phyloP scores from a whole-genome alignment of 345 rosid species.

The Pistacia atlantica region DNA sequence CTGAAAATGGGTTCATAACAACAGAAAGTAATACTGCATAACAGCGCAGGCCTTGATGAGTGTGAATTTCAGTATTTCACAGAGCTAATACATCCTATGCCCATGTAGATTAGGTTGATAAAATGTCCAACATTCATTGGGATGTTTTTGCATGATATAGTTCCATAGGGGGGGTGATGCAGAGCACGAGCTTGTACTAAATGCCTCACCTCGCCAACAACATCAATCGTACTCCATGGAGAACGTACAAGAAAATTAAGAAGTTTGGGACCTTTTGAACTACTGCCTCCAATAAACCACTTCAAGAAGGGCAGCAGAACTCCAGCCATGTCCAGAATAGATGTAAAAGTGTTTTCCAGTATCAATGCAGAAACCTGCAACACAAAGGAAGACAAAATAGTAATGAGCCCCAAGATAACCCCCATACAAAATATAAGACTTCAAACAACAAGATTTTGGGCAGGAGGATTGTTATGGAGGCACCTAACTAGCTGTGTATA shows the following conservation, averaged over 20 bases:
- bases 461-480: not conserved
- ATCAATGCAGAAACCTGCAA: constrained; percentile 78
- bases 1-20: constrained; percentile 12
- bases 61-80: not conserved
- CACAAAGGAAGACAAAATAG: constrained; percentile 13
- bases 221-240: constrained; percentile 93
- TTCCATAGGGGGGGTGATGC: constrained; percentile 1
- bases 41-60: not conserved
- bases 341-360: constrained; percentile 95
- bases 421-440: not conserved
- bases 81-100: not conserved
- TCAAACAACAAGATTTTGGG: not conserved
- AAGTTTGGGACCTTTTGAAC: constrained; percentile 74
- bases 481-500: not conserved
- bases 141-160: constrained; percentile 2
- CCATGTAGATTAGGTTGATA: not conserved
- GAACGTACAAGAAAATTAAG: constrained; percentile 95
- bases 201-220: constrained; percentile 74
- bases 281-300: constrained; percentile 93
- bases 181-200: constrained; percentile 12
- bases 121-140: not conserved
- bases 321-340: constrained; percentile 99
- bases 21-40: not conserved
- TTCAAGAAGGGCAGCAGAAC: constrained; percentile 86
- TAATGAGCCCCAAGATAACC: not conserved